Conservation (phyloP, 352 stramenopile species). For the Globisporangium paddicum region DNA sequence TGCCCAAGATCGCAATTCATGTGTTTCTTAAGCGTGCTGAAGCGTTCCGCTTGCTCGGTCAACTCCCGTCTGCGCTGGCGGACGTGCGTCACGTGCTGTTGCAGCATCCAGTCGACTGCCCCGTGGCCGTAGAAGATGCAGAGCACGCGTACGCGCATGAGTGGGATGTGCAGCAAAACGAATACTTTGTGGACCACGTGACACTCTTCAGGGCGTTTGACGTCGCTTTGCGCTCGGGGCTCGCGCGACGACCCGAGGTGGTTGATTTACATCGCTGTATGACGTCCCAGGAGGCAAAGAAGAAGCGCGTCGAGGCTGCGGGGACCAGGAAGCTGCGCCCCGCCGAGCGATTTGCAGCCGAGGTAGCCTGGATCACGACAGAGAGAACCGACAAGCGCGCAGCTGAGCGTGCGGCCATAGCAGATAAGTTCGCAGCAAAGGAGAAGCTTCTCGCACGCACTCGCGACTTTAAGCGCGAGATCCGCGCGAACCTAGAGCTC, state of each 20-base stretch:
- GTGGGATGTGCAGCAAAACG: conserved; percentile 38
- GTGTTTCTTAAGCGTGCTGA: conserved; percentile 42
- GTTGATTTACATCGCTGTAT: conserved; percentile 19
- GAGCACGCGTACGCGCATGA: conserved; percentile 17
- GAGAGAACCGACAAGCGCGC: conserved; percentile 11
- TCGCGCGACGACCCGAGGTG: conserved; percentile 40
- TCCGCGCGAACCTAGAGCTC: conserved; percentile 53
- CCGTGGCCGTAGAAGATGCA: conserved; percentile 10
- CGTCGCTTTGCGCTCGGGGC: conserved; percentile 27
- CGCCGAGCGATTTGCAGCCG: conserved; percentile 28
- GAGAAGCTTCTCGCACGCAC: conserved; percentile 23
- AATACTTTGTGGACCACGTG: conserved; percentile 51
- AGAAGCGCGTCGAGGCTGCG: conserved; percentile 7
- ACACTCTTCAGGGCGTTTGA: conserved; percentile 46
- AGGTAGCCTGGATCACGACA: conserved; percentile 14
- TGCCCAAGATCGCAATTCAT: conserved; percentile 23
- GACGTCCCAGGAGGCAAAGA: conserved; percentile 11
- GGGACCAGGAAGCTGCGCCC: conserved; percentile 14
- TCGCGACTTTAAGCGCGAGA: conserved; percentile 54
- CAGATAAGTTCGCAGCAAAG: conserved; percentile 17
- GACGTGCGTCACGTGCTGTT: conserved; percentile 35
- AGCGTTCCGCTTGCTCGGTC: conserved; percentile 37
- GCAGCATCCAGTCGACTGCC: conserved; percentile 19
- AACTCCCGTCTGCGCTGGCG: conserved; percentile 36
- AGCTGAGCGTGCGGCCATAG: conserved; percentile 8